Conservation (phyloP, 495 filamentous ascomycete genomes). For the Xylaria sp. region DNA sequence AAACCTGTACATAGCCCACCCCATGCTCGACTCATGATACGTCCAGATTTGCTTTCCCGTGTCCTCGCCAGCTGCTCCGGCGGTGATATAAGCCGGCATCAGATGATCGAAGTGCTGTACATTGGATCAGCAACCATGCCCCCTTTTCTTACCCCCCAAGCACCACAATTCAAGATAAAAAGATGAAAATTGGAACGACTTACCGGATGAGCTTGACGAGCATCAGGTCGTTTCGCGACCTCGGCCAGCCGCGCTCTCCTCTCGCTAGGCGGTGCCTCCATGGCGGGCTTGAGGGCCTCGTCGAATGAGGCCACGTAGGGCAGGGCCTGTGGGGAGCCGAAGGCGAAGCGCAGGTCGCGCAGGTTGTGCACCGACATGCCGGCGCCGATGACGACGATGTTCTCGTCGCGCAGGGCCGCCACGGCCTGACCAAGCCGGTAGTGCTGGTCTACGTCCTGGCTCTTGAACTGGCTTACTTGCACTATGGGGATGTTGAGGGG, state of each 20-base stretch:
- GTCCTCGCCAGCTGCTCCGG: slow-evolving; percentile 73
- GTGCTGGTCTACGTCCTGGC: slow-evolving; percentile 73
- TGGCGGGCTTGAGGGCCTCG: slow-evolving; percentile 76
- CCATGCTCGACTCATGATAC: slow-evolving; percentile 69
- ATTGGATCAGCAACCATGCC: neutral
- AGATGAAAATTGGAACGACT: slow-evolving; percentile 26
- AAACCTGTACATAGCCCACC: slow-evolving; percentile 80
- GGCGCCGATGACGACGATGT: slow-evolving; percentile 74
- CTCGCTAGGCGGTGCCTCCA: slow-evolving; percentile 57
- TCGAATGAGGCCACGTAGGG: slow-evolving; percentile 81
- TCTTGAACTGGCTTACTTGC: slow-evolving; percentile 77
- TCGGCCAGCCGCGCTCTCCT: slow-evolving; percentile 66
- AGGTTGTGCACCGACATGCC: slow-evolving; percentile 93
- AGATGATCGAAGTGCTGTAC: slow-evolving; percentile 70
- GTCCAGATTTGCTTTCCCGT: slow-evolving; percentile 69
- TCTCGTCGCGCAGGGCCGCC: slow-evolving; percentile 70
- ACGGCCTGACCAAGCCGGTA: slow-evolving; percentile 76
- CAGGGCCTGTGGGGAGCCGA: slow-evolving; percentile 55
- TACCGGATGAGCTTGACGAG: slow-evolving; percentile 75
- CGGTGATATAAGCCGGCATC: slow-evolving; percentile 77
- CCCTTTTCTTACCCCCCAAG: neutral
- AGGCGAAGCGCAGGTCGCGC: slow-evolving; percentile 63
- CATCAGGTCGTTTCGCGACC: slow-evolving; percentile 68
- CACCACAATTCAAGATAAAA: neutral
- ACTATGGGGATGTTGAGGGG: slow-evolving; percentile 79